These are phyloP conservation scores for Lactifluus hygrophoroides DNA, from an alignment of 768 basidiomycete species.

Conservation along the genomic window DNA sequence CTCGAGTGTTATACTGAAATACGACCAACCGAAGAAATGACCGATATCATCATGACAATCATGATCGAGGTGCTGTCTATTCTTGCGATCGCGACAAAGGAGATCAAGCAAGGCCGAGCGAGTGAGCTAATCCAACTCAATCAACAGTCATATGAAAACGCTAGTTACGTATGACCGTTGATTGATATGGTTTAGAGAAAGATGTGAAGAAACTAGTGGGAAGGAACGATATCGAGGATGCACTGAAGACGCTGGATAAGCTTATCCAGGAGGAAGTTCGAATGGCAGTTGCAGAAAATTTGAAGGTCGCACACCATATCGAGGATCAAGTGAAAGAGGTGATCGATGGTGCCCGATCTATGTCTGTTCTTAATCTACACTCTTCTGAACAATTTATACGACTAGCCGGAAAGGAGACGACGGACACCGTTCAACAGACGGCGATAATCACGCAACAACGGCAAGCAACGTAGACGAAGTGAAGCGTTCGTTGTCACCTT, in stretches of 20 bases:
- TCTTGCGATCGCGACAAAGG: neutral
- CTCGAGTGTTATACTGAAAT: neutral
- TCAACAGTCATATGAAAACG: too few species aligned
- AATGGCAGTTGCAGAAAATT: neutral
- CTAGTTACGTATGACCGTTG: rapidly evolving
- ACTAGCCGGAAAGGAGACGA: neutral
- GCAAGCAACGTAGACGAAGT: neutral
- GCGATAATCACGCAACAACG: too few species aligned
- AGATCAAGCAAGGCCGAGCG: neutral
- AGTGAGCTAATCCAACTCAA: conserved; percentile 1
- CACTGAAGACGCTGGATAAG: neutral
- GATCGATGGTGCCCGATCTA: too few species aligned
- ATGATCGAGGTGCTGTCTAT: neutral
- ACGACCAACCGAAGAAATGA: neutral
- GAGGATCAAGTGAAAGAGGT: too few species aligned
- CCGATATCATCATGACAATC: neutral
- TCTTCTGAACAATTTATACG: neutral
- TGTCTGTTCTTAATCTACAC: neutral
- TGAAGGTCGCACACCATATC: neutral
- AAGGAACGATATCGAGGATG: neutral
- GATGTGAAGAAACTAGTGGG: neutral
- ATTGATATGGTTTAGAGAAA: neutral
- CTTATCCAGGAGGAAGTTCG: neutral
- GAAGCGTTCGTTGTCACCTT: neutral
- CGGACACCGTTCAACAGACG: neutral